Base-by-base conservation (phyloP, 805 yeast genomes). In the Lipomyces lipofer region DNA sequence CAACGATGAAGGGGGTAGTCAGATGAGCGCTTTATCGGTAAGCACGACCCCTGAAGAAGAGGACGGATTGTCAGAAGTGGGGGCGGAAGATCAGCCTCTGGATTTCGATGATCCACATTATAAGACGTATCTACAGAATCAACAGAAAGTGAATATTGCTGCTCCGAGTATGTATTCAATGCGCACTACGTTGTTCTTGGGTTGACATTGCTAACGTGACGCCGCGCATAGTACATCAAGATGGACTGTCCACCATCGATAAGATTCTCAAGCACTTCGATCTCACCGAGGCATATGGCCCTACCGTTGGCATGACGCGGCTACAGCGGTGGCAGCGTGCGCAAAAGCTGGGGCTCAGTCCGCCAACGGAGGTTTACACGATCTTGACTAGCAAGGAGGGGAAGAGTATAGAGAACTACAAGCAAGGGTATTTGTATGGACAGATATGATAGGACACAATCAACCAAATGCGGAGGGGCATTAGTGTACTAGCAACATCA, bases 291-390 rank as follows among this genome's bases (percentile, higher is more conserved):
- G 59, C 57, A 17, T 73, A 66, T 51, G 77, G 77, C 1, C 77
- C 77, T 1, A 61, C 67, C n/a, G 66, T 64, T 6, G 77, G 78
- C 1, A 49, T 73, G 40, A 63, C 72, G 1, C 54, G 77, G 25
- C 52, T 73, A 17, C 66, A 70, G 33, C 62, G 77, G 19, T 73
- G 75, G 75, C 43, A 67, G 4, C 58, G 77, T 24, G 77, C 77
- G 1, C 52, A 62, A 6, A 59, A 56, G 38, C 58, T 73, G 46
- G 73, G 74, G 2, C 62, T 67, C 29, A 52, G 64, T 7, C 77
- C 77, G 2, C 78, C 77, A 4, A 36, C 19, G 2, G 57, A 63
- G 2, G 66, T 73, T 2, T 58, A 62, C 47, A 58, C 60, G 29
- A 66, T 73, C 12, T 63, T 73, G 30, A 49, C 47, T 4, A 51